Conservation (phyloP, 305 asterid species). For the Fraxinus sp. region DNA sequence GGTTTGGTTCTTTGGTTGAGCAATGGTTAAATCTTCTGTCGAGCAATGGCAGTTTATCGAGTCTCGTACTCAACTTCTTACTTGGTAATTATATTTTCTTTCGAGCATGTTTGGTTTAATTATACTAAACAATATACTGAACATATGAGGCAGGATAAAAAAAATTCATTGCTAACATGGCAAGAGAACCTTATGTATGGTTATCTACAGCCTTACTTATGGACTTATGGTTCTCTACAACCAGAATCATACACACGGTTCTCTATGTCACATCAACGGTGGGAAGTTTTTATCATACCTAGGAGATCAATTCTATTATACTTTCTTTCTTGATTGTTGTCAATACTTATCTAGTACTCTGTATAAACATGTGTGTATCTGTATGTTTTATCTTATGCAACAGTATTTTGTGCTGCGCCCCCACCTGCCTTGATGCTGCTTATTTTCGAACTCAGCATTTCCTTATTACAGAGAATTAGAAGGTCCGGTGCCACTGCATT, state of each 20-base stretch:
- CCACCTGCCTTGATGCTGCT: not conserved
- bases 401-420: too few species aligned
- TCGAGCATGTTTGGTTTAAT: not conserved
- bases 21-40: constrained; percentile 50
- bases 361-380: not conserved
- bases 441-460: not conserved
- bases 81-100: constrained; percentile 28
- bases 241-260: not conserved
- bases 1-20: constrained; percentile 40
- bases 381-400: not conserved
- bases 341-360: not conserved
- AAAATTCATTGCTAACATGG: too few species aligned
- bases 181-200: too few species aligned
- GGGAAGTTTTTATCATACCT: too few species aligned
- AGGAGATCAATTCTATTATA: too few species aligned
- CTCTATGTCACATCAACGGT: not conserved
- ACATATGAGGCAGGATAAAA: not conserved
- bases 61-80: constrained; percentile 33
- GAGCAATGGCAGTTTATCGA: constrained; percentile 33
- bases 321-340: not conserved
- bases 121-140: not conserved
- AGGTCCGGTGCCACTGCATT: not conserved
- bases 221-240: too few species aligned
- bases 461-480: not conserved
- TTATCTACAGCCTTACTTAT: too few species aligned